Evolutionary conservation across 2,329 filamentous ascomycete species (phyloP), one percentile per base, ranked within the genome.

Genomic region (Ophioceras dolichostomum): DNA sequence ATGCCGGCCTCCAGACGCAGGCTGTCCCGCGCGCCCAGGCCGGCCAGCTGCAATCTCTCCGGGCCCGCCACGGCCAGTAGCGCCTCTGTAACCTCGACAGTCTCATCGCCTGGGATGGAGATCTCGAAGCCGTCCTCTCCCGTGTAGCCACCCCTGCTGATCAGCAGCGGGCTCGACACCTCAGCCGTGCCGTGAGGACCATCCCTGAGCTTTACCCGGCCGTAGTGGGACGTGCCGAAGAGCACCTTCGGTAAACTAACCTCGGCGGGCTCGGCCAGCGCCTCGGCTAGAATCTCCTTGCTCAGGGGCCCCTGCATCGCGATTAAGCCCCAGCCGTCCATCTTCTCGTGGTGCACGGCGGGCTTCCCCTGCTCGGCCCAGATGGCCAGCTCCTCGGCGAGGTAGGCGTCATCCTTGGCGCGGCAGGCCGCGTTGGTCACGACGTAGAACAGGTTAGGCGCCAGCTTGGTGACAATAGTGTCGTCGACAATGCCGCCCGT

Each of bases 61-160:
- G 67, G 60, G 10, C 78, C 74, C 19, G 79, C 79, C 22, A 72
- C 64, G 29, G 68, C 57, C 33, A 94, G 71, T 18, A 94, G 68
- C 18, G 76, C 65, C 55, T 87, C 70, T 5, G 83, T 79, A 29
- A 88, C 70, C 16, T 65, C 64, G 5, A 75, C 69, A 8, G 79
- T 76, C 48, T 79, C 72, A 18, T 69, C 68, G 0, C 74, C 70
- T 1, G 81, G 76, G 49, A 95, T 83, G 29, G 84, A 91, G 52
- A 98, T 85, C 64, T 98, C 91, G 61, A 98, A 98, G 30, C 91
- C 91, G 58, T 98, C 91, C 65, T 98, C 91, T 42, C 91, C 91
- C 0, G 91, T 98, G 66, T 98, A 98, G 4, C 91, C 91, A 33
- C 83, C 91, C 42, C 91, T 77, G 54, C 79, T 88, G 53, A 95